phyloP scores from a whole-genome alignment of 2,329 filamentous ascomycete species.

The Botrytis hyacinthi region DNA sequence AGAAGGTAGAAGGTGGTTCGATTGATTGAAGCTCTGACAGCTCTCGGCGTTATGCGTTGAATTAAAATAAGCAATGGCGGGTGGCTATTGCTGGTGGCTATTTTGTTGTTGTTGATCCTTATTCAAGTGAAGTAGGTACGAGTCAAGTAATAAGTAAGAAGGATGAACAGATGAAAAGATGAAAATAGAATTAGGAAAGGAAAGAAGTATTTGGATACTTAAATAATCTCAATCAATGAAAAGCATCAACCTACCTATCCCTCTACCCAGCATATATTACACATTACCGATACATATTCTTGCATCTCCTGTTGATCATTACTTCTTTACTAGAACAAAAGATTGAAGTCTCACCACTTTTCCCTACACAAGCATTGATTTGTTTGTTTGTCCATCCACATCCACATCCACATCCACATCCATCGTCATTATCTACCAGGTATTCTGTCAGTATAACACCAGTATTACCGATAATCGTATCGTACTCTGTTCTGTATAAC shows the following conservation, averaged over 20 bases:
- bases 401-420: not conserved
- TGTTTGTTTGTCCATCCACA: not conserved
- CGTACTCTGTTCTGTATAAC: not conserved
- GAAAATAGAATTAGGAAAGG: not conserved
- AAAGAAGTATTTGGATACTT: not conserved
- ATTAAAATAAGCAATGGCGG: not conserved
- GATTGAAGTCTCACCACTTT: not conserved
- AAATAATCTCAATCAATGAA: no score
- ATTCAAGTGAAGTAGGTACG: not conserved
- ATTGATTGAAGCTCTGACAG: not conserved
- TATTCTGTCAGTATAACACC: not conserved
- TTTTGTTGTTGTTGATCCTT: not conserved
- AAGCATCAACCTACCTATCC: not conserved
- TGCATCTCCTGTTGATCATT: constrained; percentile 4
- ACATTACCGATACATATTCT: not conserved
- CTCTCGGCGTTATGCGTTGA: not conserved
- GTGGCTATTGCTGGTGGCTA: not conserved
- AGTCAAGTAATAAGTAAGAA: not conserved
- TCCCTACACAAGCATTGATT: not conserved
- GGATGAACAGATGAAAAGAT: not conserved
- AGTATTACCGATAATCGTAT: not conserved
- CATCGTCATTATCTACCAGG: not conserved
- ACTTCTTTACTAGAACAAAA: not conserved
- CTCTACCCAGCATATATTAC: not conserved
- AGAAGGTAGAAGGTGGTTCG: not conserved